Evolutionary conservation across 2,329 filamentous ascomycete species (phyloP), one percentile per base, ranked within the genome.

Genomic region (Teratosphaeria nubilosa): DNA sequence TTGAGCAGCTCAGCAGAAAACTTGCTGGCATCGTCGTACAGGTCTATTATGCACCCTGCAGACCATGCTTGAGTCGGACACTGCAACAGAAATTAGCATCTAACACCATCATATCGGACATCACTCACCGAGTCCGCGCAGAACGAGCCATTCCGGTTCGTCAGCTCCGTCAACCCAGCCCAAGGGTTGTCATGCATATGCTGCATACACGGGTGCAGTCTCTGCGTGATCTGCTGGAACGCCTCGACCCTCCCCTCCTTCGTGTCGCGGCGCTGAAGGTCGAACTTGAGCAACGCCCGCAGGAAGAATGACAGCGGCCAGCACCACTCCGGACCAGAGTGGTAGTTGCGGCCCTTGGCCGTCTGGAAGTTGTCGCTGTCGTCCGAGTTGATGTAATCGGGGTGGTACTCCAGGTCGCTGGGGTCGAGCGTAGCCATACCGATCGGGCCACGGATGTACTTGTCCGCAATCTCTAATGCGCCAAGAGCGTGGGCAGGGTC

Each of bases 301-400:
- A 96, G 79, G 80, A 96, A 99, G 78, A 91, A 99, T 4, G 94
- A 94, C 1, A 90, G 92, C 0, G 92, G 95, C 94, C 94, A 99
- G 25, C 96, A 77, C 94, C 94, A 99, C 73, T 99, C 94, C 0
- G 94, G 95, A 4, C 94, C 94, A 73, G 97, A 92, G 73, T 99
- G 94, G 75, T 99, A 99, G 75, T 97, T 99, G 58, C 94, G 82
- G 54, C 94, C 94, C 75, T 97, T 97, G 66, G 88, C 85, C 0
- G 92, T 97, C 11, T 89, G 83, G 69, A 96, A 97, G 73, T 97
- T 89, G 13, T 83, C 84, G 60, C 87, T 92, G 74, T 99, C 94
- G 69, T 97, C 92, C 65, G 87, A 88, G 76, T 99, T 99, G 78
- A 87, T 85, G 77, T 99, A 99, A 77, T 94, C 90, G 0, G 91